Percentiles rank a stretch among this genome's conserved stretches.
Evolutionary conservation across 495 filamentous ascomycete genomes (phyloP).

Genomic region (Pyrenopolyporus hunteri): DNA sequence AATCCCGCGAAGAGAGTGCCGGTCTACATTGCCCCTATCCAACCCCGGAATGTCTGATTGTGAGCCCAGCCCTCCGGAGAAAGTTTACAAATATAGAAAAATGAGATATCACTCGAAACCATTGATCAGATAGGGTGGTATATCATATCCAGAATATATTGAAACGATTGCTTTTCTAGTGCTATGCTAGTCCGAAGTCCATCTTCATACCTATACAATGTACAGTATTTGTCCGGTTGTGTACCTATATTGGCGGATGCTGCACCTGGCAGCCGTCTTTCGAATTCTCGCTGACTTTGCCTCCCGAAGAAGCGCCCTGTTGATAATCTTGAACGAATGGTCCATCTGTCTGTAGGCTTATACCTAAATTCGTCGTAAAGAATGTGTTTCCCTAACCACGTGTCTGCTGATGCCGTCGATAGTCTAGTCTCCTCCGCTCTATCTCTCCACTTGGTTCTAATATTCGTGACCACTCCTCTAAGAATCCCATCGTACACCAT

Average conservation of each 20-base stretch:
- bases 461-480: not conserved
- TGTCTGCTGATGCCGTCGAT: conserved; percentile 1
- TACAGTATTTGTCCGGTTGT: conserved; percentile 19
- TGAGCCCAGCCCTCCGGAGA: not conserved
- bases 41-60: not conserved
- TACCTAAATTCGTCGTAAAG: conserved; percentile 12
- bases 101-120: not conserved
- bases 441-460: conserved; percentile 6
- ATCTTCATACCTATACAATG: conserved; percentile 11
- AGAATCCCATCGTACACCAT: conserved; percentile 2
- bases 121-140: not conserved
- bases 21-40: not conserved
- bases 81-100: not conserved
- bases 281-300: not conserved
- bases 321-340: not conserved
- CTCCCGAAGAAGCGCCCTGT: not conserved
- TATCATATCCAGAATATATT: conserved; percentile 2
- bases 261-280: conserved; percentile 33
- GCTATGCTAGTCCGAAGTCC: conserved; percentile 15
- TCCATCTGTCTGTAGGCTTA: conserved; percentile 1
- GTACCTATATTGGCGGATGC: conserved; percentile 19
- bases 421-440: not conserved
- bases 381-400: conserved; percentile 1
- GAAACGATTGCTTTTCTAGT: conserved; percentile 29
- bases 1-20: not conserved